Evolutionary conservation across 2,329 filamentous ascomycete genomes (phyloP).

Genomic region (Fusarium nurragi): DNA sequence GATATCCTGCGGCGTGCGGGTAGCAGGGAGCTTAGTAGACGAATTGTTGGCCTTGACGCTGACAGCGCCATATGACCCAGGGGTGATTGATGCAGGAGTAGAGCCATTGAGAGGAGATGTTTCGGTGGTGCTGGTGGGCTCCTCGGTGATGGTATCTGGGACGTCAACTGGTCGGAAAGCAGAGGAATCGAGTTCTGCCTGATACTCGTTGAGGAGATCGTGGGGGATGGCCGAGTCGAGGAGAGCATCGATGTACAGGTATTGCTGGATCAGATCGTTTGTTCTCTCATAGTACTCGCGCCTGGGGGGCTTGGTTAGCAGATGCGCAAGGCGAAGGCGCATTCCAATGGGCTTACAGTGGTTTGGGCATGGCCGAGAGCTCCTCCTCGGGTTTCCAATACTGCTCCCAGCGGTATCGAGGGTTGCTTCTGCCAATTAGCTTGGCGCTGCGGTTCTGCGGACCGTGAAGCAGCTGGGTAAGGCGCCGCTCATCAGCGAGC

Average conservation of each 20-base stretch:
- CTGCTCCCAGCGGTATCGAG: conserved; percentile 83
- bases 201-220: conserved; percentile 90
- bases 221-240: conserved; percentile 94
- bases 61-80: conserved; percentile 46
- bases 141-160: conserved; percentile 80
- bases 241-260: conserved; percentile 90
- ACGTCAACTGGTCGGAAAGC: conserved; percentile 67
- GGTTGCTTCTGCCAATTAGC: conserved; percentile 88
- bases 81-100: conserved; percentile 31
- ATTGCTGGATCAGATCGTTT: conserved; percentile 89
- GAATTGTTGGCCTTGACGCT: conserved; percentile 46
- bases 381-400: conserved; percentile 87
- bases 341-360: conserved; percentile 60
- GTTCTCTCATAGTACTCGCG: conserved; percentile 89
- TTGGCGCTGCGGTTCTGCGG: conserved; percentile 83
- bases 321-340: neutral
- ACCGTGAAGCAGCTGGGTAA: conserved; percentile 68
- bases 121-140: conserved; percentile 51
- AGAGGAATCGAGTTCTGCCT: conserved; percentile 64
- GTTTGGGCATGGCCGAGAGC: conserved; percentile 74
- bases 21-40: conserved; percentile 62
- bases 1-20: conserved; percentile 85
- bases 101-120: conserved; percentile 44
- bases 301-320: conserved; percentile 49
- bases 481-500: conserved; percentile 65